Evolutionary conservation across 129 eudicot genomes (phyloP), one percentile per base, ranked within the genome.

Genomic region (Chrysanthemum seticuspe): DNA sequence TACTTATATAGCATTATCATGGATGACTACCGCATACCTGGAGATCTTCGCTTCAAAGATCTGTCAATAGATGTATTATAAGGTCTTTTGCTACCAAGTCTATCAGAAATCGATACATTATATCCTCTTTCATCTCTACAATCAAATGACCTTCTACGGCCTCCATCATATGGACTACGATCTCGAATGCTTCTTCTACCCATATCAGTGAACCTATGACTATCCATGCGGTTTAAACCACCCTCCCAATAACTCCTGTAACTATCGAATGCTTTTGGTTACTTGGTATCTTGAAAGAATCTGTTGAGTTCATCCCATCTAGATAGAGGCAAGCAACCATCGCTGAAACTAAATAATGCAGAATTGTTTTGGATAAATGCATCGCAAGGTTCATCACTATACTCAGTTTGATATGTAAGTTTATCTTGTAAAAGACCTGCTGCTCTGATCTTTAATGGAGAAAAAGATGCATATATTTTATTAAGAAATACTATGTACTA

Each of bases 171-270:
- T 25, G 82, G 79, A 73, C 85, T 77, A 15, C 76, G 79, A 15
- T 75, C 81, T 21, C 82, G 85, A 60, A 71, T 66, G 75, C 53
- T 68, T 82, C 85, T 82, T 68, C 79, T 77, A 45, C 75, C 64
- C 16, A 78, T 76, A 16, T 74, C 82, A 1, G 60, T 10, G 16
- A 74, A 63, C 48, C 76, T 80, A 48, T 47, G 63, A 72, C 72
- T 3, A 49, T 82, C 79, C 58, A 73, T 29, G 12, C 80, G 79
- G 73, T 70, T 72, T 15, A 60, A 44, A 71, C 79, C 58, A 16
- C 67, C 63, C 63, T 71, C 85, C 82, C 85, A 78, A 23, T 82
- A 73, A 14, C 71, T 77, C 59, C 59, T 73, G 68, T 67, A 52
- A 61, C 76, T 65, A 1, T n/a, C n/a, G n/a, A n/a, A n/a, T n/a